Evolutionary conservation across 2,329 filamentous ascomycete species (phyloP), one percentile per base, ranked within the genome.

Genomic region (Fusarium devonianum): DNA sequence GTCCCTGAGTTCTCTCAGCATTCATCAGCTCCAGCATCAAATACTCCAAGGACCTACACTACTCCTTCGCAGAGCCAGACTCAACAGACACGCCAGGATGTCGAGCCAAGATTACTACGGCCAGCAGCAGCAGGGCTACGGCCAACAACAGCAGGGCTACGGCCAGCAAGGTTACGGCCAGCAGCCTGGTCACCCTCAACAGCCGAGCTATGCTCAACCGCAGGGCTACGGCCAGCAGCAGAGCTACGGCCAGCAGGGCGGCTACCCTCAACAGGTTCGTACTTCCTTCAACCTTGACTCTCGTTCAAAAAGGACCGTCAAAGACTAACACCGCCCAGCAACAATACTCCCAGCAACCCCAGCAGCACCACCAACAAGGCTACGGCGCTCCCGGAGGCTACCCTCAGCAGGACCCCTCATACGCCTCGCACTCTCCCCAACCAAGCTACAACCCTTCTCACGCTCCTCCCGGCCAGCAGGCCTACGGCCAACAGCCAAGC

Each of bases 81-180:
- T 26, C 35, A 25, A 18, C 30, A 37, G 25, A 25, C 12, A 34
- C 32, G 13, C 30, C 43, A 60, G 3, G 19, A 75, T 75, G 73
- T 73, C 73, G 8, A 60, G 67, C 33, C 63, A 71, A 45, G 71
- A 73, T 30, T 74, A 73, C 56, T 75, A 74, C 67, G 37, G 49
- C 21, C 65, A 68, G 33, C 60, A 53, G 28, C 32, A 51, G 38
- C 50, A 40, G 6, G n/a, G n/a, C 56, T 75, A 74, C 67, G 37
- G 49, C 21, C 65, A 68, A 30, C 60, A 53, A 23, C 32, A 51
- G 38, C 50, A 40, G 6, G n/a, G n/a, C n/a, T n/a, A n/a, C n/a
- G n/a, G n/a, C n/a, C 46, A 54, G 26, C 50, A 45, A 14, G 55
- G 57, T 41, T 53, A 52, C 30, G 33, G 45, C 12, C 62, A 64